These are phyloP conservation scores for Metschnikowia peoriensis DNA, from an alignment of 805 yeast species.

Conservation along the genomic window DNA sequence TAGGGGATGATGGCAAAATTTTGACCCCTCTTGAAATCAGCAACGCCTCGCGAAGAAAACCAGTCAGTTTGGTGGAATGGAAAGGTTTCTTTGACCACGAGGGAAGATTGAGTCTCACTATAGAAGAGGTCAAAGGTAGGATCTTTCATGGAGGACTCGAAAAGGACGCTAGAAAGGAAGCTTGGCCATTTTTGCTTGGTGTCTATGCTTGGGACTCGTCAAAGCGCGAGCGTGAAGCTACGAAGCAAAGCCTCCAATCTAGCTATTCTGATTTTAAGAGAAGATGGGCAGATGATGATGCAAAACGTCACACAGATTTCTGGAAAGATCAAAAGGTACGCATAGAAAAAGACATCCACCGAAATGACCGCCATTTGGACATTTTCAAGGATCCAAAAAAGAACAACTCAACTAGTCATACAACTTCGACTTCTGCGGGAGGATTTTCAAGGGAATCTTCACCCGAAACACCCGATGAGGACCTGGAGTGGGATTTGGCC, in stretches of 20 bases:
- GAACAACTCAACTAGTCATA: constrained; percentile 11
- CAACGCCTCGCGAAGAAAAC: constrained; percentile 62
- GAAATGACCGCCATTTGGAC: constrained; percentile 81
- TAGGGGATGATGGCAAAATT: constrained; percentile 47
- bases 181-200: constrained; percentile 82
- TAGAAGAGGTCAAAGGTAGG: constrained; percentile 72
- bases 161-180: constrained; percentile 58
- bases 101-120: constrained; percentile 74
- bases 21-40: constrained; percentile 60
- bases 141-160: constrained; percentile 89
- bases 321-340: constrained; percentile 90
- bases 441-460: constrained; percentile 20
- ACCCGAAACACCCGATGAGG: constrained; percentile 36
- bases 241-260: constrained; percentile 53
- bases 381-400: constrained; percentile 53
- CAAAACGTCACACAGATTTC: constrained; percentile 51
- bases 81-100: constrained; percentile 71
- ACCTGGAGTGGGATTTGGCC: constrained; percentile 56
- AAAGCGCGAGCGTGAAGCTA: constrained; percentile 58
- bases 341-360: constrained; percentile 88
- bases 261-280: constrained; percentile 64
- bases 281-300: constrained; percentile 64
- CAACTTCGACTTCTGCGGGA: not conserved
- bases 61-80: constrained; percentile 78
- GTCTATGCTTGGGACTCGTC: constrained; percentile 91